Conservation (phyloP, 768 basidiomycete genomes). For the Hypsizygus marmoreus region DNA sequence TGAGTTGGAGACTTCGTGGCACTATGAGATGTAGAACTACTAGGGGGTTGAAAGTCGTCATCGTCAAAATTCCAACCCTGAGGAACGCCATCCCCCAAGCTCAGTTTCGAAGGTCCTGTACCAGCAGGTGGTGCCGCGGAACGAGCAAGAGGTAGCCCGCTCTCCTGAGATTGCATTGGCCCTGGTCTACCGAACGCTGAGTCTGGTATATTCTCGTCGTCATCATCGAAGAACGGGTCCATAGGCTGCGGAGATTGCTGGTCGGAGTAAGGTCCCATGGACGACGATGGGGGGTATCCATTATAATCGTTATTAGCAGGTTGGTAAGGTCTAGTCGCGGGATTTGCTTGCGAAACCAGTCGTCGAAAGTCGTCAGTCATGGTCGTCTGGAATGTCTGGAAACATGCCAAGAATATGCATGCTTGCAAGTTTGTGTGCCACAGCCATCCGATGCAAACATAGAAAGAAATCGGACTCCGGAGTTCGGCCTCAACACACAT, state of each 20-base stretch:
- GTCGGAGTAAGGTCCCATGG: constrained; percentile 41
- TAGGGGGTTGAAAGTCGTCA: constrained; percentile 49
- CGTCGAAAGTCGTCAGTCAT: constrained; percentile 77
- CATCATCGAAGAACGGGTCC: constrained; percentile 91
- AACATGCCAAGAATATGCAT: constrained; percentile 10
- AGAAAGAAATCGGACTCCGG: no score
- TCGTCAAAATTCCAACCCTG: constrained; percentile 80
- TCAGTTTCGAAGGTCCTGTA: constrained; percentile 48
- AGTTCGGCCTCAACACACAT: no score
- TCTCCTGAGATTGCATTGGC: constrained; percentile 55
- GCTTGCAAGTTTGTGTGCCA: constrained; percentile 12
- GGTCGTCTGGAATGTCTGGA: constrained; percentile 13
- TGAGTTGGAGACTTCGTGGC: constrained; percentile 39
- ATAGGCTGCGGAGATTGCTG: constrained; percentile 50
- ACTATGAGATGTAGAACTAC: constrained; percentile 42
- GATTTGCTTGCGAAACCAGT: constrained; percentile 73
- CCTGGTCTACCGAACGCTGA: constrained; percentile 60
- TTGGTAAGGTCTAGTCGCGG: constrained; percentile 54
- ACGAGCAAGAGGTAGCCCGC: constrained; percentile 58
- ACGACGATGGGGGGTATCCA: constrained; percentile 61
- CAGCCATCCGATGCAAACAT: constrained; percentile 15
- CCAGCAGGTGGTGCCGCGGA: constrained; percentile 66
- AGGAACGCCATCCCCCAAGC: constrained; percentile 46
- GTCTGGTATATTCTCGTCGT: constrained; percentile 70
- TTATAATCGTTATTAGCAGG: constrained; percentile 56